Base-by-base conservation (phyloP, 768 basidiomycete genomes). In the Phylloporus scabripes region DNA sequence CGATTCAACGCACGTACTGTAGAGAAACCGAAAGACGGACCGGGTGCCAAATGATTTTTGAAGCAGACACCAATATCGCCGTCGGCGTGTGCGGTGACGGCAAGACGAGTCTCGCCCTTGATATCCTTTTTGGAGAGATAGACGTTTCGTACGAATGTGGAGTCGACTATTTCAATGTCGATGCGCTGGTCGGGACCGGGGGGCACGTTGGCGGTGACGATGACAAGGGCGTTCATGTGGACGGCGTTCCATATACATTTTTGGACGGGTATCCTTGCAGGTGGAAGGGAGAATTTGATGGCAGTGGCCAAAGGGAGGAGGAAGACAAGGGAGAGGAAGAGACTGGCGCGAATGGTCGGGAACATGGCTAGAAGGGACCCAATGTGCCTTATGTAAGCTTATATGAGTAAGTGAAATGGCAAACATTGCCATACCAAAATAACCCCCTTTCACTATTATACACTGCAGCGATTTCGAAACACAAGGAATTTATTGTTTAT, bases 221-320 rank as follows among this genome's bases (percentile, higher is more conserved):
- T 91, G 63, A 97, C 91, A 31, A 98, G 85, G 6, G 90, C 79
- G 59, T 92, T 83, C 6, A 77, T 70, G 61, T 93, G 88, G 8
- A 85, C 95, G 20, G 86, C 74, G 65, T 99, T 96, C 96, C 96
- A 99, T 49, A 98, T 85, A 70, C 95, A 97, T 70, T 92, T 93
- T 55, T 78, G 61, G 23, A 75, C 70, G 0, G 95, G 93, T 57
- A 85, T 80, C 52, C 82, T 80, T 53, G 76, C 77, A 1, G 92
- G 82, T 28, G 70, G 79, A 20, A 96, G 73, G 32, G 76, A 65
- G 68, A 98, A 96, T 70, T 97, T 98, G 71, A 99, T 88, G 43
- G 88, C 90, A 33, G 60, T 52, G 7, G 70, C 24, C 58, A 63
- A 37, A 56, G 50, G 51, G 46, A 62, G 23, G 26, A 72, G 57